Percentiles rank a stretch among this genome's conserved stretches.
These are phyloP conservation scores for Plantago coronopus DNA, from an alignment of 305 asterid species.

Conservation along the genomic window DNA sequence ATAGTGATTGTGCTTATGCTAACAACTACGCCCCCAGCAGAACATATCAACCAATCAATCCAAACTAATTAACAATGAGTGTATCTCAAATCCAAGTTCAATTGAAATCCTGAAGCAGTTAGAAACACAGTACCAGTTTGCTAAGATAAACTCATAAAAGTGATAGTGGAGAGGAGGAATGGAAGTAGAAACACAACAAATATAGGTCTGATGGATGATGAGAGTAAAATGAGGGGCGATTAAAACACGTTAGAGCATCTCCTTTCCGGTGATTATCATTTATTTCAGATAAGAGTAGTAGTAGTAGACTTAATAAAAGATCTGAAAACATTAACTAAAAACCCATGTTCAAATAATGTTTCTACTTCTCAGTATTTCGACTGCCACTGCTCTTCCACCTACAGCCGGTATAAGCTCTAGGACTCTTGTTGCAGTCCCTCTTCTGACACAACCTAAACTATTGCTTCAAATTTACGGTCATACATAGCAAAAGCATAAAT, in stretches of 20 bases:
- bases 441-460: no score
- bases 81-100: neutral
- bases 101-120: neutral
- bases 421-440: no score
- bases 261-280: neutral
- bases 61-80: neutral
- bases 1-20: conserved; percentile 1
- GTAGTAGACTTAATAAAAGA: no score
- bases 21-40: conserved; percentile 4
- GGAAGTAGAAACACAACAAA: neutral
- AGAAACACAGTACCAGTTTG: conserved; percentile 7
- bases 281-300: neutral
- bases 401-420: no score
- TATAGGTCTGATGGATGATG: neutral
- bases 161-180: neutral
- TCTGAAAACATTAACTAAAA: no score
- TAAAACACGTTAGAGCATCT: neutral
- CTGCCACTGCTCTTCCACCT: no score
- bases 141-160: neutral
- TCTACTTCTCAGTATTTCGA: no score
- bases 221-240: neutral
- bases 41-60: conserved; percentile 18
- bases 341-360: no score
- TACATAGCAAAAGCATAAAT: neutral
- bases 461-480: neutral